These are phyloP conservation scores for Hamigera avellanea DNA, from an alignment of 495 filamentous ascomycete species.

Conservation along the genomic window DNA sequence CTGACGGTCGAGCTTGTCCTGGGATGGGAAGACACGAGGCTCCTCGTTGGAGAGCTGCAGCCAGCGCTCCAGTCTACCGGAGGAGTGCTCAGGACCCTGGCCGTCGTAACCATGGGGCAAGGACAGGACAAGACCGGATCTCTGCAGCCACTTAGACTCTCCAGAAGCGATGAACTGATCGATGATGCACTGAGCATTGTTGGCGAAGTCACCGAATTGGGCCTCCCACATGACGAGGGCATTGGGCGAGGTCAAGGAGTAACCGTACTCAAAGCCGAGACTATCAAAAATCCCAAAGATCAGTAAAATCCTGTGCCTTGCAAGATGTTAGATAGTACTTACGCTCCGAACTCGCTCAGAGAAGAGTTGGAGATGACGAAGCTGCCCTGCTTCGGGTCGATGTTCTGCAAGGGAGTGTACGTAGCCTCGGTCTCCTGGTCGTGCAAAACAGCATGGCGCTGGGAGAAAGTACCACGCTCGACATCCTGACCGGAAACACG, in stretches of 20 bases:
- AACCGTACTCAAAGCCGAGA: slow-evolving; percentile 97
- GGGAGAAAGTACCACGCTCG: slow-evolving; percentile 98
- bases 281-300: slow-evolving; percentile 23
- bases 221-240: slow-evolving; percentile 98
- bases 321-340: slow-evolving; percentile 20
- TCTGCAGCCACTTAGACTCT: slow-evolving; percentile 96
- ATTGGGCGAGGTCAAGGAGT: slow-evolving; percentile 92
- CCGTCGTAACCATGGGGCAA: slow-evolving; percentile 97
- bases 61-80: slow-evolving; percentile 93
- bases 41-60: slow-evolving; percentile 97
- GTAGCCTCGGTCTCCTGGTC: slow-evolving; percentile 90
- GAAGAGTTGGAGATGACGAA: slow-evolving; percentile 98
- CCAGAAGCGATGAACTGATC: slow-evolving; percentile 98
- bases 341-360: slow-evolving; percentile 84
- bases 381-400: slow-evolving; percentile 78
- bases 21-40: slow-evolving; percentile 76
- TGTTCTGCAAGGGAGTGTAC: slow-evolving; percentile 83
- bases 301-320: slow-evolving; percentile 7
- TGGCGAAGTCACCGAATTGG: slow-evolving; percentile 98
- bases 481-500: slow-evolving; percentile 97
- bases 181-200: slow-evolving; percentile 97
- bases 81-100: slow-evolving; percentile 97
- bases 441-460: slow-evolving; percentile 93
- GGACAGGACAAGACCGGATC: slow-evolving; percentile 87
- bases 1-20: slow-evolving; percentile 86